phyloP scores from a whole-genome alignment of 1,284 basidiomycete species.

The Sporisorium iseilematis-ciliati region DNA sequence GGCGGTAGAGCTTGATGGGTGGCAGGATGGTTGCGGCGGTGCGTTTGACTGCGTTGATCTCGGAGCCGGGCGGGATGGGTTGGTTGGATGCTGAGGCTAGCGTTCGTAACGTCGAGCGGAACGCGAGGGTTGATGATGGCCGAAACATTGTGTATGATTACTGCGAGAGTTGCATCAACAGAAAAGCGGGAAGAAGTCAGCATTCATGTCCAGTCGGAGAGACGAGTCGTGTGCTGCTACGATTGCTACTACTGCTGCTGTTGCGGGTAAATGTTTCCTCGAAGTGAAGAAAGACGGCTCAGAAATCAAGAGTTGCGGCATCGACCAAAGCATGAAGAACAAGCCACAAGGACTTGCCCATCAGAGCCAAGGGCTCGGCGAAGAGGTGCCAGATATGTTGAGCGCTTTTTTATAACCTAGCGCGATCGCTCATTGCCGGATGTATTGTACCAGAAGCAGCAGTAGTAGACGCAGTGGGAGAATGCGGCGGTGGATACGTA shows the following conservation, averaged over 20 bases:
- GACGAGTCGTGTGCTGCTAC: neutral
- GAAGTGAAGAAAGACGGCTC: slow-evolving; percentile 39
- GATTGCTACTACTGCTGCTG: slow-evolving; percentile 3
- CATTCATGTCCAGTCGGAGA: neutral
- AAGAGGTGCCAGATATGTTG: slow-evolving; percentile 59
- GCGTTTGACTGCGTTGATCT: slow-evolving; percentile 38
- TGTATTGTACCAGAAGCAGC: neutral
- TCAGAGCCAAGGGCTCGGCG: slow-evolving; percentile 52
- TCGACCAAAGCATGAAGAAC: slow-evolving; percentile 44
- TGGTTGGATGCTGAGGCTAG: slow-evolving; percentile 43
- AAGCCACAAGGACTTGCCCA: slow-evolving; percentile 9
- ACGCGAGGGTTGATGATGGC: slow-evolving; percentile 16
- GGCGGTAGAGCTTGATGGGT: slow-evolving; percentile 65
- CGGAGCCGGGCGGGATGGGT: slow-evolving; percentile 40
- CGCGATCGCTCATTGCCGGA: slow-evolving; percentile 60
- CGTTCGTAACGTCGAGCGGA: slow-evolving; percentile 28
- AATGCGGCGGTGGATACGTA: slow-evolving; percentile 9
- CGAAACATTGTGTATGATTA: slow-evolving; percentile 21
- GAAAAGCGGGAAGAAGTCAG: slow-evolving; percentile 2
- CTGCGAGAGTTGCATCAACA: neutral
- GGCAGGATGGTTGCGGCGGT: slow-evolving; percentile 59
- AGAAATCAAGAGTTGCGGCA: slow-evolving; percentile 52
- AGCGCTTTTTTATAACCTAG: slow-evolving; percentile 58
- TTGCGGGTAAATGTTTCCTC: neutral
- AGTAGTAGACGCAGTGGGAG: neutral